Base-by-base conservation (phyloP, 768 basidiomycete genomes). In the Tricholoma terreum region DNA sequence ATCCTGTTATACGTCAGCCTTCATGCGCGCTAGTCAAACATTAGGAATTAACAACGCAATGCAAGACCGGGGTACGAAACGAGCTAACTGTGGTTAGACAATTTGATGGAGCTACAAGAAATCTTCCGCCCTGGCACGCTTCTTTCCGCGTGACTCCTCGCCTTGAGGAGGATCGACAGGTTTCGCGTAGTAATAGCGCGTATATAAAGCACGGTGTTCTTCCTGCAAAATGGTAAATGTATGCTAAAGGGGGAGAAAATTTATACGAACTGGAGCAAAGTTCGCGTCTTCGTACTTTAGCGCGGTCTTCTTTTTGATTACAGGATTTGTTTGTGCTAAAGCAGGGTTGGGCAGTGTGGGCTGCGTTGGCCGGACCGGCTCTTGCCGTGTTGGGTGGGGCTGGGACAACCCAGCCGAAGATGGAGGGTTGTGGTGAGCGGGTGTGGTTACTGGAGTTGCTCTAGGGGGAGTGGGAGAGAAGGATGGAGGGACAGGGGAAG, bases 61-160 rank as follows among this genome's bases (percentile, higher is more conserved):
- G 27, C 27, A n/a, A 5, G 30, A 49, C n/a, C 24, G n/a, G n/a
- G n/a, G 15, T 30, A 30, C 27, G 43, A 31, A 49, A 49, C 14
- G 46, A 49, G 46, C 46, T 27, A 49, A 49, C 46, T n/a, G 27
- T 48, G 43, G 22, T 6, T 24, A 21, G 4, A 6, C 12, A 11
- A 21, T 14, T 49, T 15, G 30, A 17, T 31, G 3, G 27, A 35
- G 11, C 67, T 63, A 92, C 64, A 93, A 73, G 71, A 90, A 91
- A 71, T 94, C 92, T 71, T 93, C 91, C 31, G 92, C 92, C 62
- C 90, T 79, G 48, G 91, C 89, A 48, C 92, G 77, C 72, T 94
- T 94, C 77, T 86, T 90, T 49, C 91, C 90, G 61, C 89, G 81
- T 50, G 81, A 75, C 65, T 89, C 89, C 51, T 88, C 86, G 31